Conservation (phyloP, 257 asterid genomes). For the Solanum neorickii region DNA sequence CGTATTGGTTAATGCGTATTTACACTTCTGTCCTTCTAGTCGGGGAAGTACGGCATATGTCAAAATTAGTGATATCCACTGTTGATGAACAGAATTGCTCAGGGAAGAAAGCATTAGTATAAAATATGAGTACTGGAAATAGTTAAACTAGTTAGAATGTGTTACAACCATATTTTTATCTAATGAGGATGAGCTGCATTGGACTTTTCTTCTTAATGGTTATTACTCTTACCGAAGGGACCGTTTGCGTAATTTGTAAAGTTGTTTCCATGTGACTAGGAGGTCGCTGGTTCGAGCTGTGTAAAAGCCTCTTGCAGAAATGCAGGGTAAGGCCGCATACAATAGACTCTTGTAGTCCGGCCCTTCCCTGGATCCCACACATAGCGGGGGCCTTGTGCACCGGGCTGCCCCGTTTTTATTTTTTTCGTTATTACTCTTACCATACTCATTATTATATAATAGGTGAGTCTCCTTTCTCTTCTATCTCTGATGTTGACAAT, state of each 20-base stretch:
- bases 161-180: background rate
- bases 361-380: background rate
- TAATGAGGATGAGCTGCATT: background rate
- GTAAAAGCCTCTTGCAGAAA: background rate
- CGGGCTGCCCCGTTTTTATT: background rate
- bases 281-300: background rate
- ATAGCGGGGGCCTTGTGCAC: background rate
- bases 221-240: background rate
- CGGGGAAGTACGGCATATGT: background rate
- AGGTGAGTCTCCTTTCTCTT: conserved; percentile 99
- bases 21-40: background rate
- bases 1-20: background rate
- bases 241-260: background rate
- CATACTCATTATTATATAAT: background rate
- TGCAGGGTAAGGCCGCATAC: background rate
- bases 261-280: background rate
- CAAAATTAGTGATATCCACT: background rate
- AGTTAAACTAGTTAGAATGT: background rate
- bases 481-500: conserved; percentile 96
- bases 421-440: background rate
- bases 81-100: background rate
- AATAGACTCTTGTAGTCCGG: background rate
- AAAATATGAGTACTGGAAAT: background rate
- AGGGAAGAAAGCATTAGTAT: background rate
- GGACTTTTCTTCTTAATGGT: background rate